phyloP scores from a whole-genome alignment of 257 asterid species.

The Thymus mandschuricus region DNA sequence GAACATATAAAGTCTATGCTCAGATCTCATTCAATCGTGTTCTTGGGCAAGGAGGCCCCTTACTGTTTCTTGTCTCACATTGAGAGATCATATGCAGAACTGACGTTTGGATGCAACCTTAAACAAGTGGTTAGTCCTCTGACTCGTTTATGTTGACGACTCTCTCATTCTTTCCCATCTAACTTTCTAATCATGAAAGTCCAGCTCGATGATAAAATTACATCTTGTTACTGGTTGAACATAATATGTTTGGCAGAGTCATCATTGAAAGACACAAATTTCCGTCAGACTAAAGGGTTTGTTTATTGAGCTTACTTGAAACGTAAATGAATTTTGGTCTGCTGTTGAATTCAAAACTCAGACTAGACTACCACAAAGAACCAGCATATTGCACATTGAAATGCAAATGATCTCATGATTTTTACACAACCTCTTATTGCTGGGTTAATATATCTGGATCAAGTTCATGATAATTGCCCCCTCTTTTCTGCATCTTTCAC shows the following conservation, averaged over 20 bases:
- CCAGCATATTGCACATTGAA: background rate
- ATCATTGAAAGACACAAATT: too few relatives aligned
- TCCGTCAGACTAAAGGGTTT: too few relatives aligned
- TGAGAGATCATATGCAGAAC: slow-evolving; percentile 70
- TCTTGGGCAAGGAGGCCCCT: slow-evolving; percentile 86
- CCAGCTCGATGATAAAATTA: too few relatives aligned
- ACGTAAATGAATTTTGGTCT: too few relatives aligned
- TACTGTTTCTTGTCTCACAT: slow-evolving; percentile 76
- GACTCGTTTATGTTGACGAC: background rate
- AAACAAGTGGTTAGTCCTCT: slow-evolving; percentile 53
- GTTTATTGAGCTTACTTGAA: too few relatives aligned
- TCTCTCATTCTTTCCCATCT: background rate
- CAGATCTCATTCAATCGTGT: slow-evolving; percentile 64
- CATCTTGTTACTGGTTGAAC: too few relatives aligned
- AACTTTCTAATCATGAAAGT: too few relatives aligned
- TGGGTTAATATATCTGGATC: background rate
- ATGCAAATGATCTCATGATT: background rate
- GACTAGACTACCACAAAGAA: too few relatives aligned
- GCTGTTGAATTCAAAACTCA: too few relatives aligned
- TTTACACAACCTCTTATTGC: background rate
- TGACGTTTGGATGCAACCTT: slow-evolving; percentile 90
- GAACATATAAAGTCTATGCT: slow-evolving; percentile 80
- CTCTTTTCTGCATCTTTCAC: background rate
- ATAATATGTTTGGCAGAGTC: too few relatives aligned
- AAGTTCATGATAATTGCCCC: slow-evolving; percentile 4